phyloP scores from a whole-genome alignment of 805 yeast species.

The Wickerhamomyces bovis region DNA sequence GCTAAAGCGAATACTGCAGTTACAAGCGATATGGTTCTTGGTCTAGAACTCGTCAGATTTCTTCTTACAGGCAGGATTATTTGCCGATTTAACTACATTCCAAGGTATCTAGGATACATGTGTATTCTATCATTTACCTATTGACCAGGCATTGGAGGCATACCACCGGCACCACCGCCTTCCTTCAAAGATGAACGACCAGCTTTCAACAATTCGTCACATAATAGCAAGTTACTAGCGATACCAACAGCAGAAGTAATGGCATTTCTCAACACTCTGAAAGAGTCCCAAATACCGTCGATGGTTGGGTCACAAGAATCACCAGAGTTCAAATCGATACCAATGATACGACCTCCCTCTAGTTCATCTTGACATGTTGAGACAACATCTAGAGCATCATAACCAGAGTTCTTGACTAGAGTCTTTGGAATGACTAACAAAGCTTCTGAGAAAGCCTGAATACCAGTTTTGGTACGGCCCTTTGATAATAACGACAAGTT shows the following conservation, averaged over 20 bases:
- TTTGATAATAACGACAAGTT: slow-evolving; percentile 52
- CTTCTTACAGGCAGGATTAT: too few species aligned
- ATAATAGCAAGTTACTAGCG: slow-evolving; percentile 82
- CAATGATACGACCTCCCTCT: slow-evolving; percentile 75
- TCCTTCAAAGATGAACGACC: slow-evolving; percentile 89
- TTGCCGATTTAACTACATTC: neutral
- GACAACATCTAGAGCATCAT: slow-evolving; percentile 85
- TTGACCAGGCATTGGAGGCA: slow-evolving; percentile 18
- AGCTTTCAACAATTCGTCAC: slow-evolving; percentile 95
- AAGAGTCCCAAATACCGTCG: slow-evolving; percentile 96
- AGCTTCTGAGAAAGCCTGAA: slow-evolving; percentile 91
- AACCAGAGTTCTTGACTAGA: slow-evolving; percentile 85
- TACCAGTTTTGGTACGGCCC: slow-evolving; percentile 87
- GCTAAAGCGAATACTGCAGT: neutral
- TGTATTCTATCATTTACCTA: slow-evolving; percentile 1
- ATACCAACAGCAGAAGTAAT: slow-evolving; percentile 90
- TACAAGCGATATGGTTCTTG: neutral
- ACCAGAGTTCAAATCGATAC: slow-evolving; percentile 85
- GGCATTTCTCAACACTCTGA: slow-evolving; percentile 89
- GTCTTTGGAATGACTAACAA: slow-evolving; percentile 90
- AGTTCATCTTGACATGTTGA: slow-evolving; percentile 87
- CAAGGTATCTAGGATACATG: neutral
- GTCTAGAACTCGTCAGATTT: too few species aligned
- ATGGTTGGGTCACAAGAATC: slow-evolving; percentile 93
- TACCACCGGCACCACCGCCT: slow-evolving; percentile 27